These are phyloP conservation scores for Cytospora schulzeri DNA, from an alignment of 2,329 filamentous ascomycete genomes.

Conservation along the genomic window DNA sequence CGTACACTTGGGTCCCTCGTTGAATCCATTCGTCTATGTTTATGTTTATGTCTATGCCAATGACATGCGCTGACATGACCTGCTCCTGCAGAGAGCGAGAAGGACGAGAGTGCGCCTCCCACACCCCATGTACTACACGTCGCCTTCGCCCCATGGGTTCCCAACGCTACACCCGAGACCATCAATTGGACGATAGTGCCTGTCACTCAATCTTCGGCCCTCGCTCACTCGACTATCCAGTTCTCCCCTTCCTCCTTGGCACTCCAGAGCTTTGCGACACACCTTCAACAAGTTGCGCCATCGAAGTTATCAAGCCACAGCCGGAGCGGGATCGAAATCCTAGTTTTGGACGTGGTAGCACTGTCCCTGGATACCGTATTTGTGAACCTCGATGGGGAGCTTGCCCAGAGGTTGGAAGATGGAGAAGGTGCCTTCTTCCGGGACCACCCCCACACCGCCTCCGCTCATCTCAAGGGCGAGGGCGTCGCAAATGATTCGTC, in stretches of 20 bases:
- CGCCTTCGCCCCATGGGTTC: constrained; percentile 74
- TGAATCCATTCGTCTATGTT: neutral
- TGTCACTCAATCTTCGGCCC: constrained; percentile 63
- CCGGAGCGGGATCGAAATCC: constrained; percentile 79
- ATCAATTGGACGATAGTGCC: constrained; percentile 85
- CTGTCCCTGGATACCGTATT: constrained; percentile 82
- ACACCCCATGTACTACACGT: constrained; percentile 58
- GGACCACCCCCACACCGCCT: constrained; percentile 49
- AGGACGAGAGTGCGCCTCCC: constrained; percentile 17
- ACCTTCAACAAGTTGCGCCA: constrained; percentile 72
- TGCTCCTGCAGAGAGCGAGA: constrained; percentile 11
- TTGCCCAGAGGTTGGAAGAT: constrained; percentile 78
- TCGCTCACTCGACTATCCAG: constrained; percentile 77
- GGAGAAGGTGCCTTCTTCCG: constrained; percentile 81
- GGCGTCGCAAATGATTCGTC: constrained; percentile 36
- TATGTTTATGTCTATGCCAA: neutral
- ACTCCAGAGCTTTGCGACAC: constrained; percentile 77
- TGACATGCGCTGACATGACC: constrained; percentile 17
- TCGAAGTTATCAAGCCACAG: constrained; percentile 73
- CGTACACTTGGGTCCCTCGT: neutral
- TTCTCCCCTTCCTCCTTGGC: constrained; percentile 72
- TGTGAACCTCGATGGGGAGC: constrained; percentile 80
- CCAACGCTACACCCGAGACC: constrained; percentile 58
- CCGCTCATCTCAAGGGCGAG: constrained; percentile 39
- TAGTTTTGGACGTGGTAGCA: constrained; percentile 78